A percentile compares a stretch with the other conserved stretches of the same genome.
phyloP scores from a whole-genome alignment of 495 filamentous ascomycete genomes.

The Darksidea phi region DNA sequence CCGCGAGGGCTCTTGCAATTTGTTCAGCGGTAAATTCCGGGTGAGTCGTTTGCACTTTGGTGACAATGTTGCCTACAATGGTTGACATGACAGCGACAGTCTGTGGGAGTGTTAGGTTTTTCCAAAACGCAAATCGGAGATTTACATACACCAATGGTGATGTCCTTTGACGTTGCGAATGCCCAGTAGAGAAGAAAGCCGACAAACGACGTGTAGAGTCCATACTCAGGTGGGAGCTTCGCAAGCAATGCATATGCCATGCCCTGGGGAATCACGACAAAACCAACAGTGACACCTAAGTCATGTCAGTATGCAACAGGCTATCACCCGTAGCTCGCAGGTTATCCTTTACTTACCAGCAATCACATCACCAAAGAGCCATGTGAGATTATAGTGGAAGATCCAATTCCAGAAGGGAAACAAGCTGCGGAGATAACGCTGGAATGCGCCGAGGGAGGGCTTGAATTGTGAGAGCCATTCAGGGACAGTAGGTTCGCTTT shows the following conservation, averaged over 20 bases:
- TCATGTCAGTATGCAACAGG: background rate
- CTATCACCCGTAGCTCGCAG: background rate
- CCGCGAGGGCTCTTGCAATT: slow-evolving; percentile 74
- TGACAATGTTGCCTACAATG: slow-evolving; percentile 76
- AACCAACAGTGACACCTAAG: slow-evolving; percentile 85
- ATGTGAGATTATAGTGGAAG: slow-evolving; percentile 78
- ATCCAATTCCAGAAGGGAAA: slow-evolving; percentile 94
- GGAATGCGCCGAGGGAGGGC: slow-evolving; percentile 56
- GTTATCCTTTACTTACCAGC: slow-evolving; percentile 71
- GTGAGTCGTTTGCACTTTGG: slow-evolving; percentile 53
- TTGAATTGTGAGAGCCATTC: slow-evolving; percentile 68
- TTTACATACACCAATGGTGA: slow-evolving; percentile 84
- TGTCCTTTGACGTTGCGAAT: slow-evolving; percentile 98
- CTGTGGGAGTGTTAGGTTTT: slow-evolving; percentile 44
- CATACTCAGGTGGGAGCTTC: slow-evolving; percentile 72
- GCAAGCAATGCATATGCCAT: slow-evolving; percentile 96
- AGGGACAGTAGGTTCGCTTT: slow-evolving; percentile 68
- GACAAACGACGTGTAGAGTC: slow-evolving; percentile 96
- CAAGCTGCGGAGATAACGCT: slow-evolving; percentile 62
- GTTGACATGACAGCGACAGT: slow-evolving; percentile 96
- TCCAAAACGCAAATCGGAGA: background rate
- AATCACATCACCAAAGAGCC: slow-evolving; percentile 84
- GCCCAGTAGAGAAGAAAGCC: slow-evolving; percentile 96
- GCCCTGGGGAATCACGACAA: slow-evolving; percentile 91
- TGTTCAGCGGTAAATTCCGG: slow-evolving; percentile 60